Evolutionary conservation across 1,284 basidiomycete genomes (phyloP).

Genomic region (Cutaneotrichosporon daszewskae): DNA sequence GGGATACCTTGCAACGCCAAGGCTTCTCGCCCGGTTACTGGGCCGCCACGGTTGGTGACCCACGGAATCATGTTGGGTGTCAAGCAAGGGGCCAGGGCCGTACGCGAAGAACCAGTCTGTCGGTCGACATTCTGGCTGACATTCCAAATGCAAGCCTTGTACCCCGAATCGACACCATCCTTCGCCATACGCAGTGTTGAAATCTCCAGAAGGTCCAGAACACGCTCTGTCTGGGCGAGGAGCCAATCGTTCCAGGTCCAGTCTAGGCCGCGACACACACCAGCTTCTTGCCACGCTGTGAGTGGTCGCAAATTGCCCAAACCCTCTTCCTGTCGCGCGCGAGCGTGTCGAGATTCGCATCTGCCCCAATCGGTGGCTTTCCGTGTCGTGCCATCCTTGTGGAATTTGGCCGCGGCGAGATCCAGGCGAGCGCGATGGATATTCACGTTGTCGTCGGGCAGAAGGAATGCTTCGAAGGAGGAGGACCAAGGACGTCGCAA

Average conservation of each 20-base stretch:
- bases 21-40: conserved; percentile 87
- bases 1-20: conserved; percentile 89
- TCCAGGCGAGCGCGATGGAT: conserved; percentile 83
- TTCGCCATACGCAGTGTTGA: conserved; percentile 73
- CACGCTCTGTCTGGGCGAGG: conserved; percentile 80
- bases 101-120: conserved; percentile 69
- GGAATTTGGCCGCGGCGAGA: conserved; percentile 54
- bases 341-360: conserved; percentile 86
- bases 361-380: conserved; percentile 71
- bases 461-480: conserved; percentile 83
- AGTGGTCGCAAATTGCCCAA: conserved; percentile 78
- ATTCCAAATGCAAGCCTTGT: conserved; percentile 95
- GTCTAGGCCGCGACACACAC: conserved; percentile 78
- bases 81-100: conserved; percentile 83
- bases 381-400: conserved; percentile 52
- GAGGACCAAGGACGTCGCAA: conserved; percentile 79
- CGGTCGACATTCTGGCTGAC: conserved; percentile 95
- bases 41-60: conserved; percentile 92
- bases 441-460: conserved; percentile 81
- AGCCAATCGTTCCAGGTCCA: conserved; percentile 95
- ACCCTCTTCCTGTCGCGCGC: conserved; percentile 74
- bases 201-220: conserved; percentile 92
- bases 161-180: conserved; percentile 73
- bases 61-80: conserved; percentile 96
- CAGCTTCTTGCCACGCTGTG: conserved; percentile 91